Evolutionary conservation across 805 yeast species (phyloP), one percentile per base, ranked within the genome.

Genomic region (Naumovozyma baii): DNA sequence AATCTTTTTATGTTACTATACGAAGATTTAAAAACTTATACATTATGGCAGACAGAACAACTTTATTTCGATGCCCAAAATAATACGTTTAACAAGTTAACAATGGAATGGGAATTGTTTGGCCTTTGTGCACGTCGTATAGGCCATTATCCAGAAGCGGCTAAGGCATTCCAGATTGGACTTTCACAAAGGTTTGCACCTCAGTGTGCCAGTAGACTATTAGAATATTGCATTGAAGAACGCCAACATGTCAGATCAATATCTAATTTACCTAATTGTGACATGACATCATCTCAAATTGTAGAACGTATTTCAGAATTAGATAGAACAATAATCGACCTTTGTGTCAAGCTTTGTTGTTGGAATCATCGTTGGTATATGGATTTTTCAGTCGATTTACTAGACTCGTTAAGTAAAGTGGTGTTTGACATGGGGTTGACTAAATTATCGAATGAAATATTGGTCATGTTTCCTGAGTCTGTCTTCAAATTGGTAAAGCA

Each of bases 361-460:
- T 94, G 97, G 96, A 83, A 86, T 56, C 96, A 88, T 61, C 76
- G 98, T 55, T 92, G 98, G 98, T 94, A 90, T 64, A 74, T 80
- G 47, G 96, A 90, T 48, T 90, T 87, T 55, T 79, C 94, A 7
- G 83, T 94, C 16, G 67, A 67, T 36, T 66, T 86, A 36, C 55
- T 78, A n/a, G 57, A 64, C n/a, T 64, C 77, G 0, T 62, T 87
- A 43, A 64, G 74, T 16, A 73, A 70, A 39, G 66, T 86, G 40
- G 78, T 85, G 18, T 76, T 75, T 31, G 80, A 80, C 52, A 86
- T 83, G 50, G 96, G 96, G 0, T 61, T 81, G 33, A 75, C 82
- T 22, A 87, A 84, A 61, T 75, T 86, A 31, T 78, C 77, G 46
- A 80, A 79, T 46, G 79, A 80, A 51, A 74, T 83, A 12, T 73